Conservation (phyloP, 2,329 filamentous ascomycete genomes). For the Colletotrichum spaethianum region DNA sequence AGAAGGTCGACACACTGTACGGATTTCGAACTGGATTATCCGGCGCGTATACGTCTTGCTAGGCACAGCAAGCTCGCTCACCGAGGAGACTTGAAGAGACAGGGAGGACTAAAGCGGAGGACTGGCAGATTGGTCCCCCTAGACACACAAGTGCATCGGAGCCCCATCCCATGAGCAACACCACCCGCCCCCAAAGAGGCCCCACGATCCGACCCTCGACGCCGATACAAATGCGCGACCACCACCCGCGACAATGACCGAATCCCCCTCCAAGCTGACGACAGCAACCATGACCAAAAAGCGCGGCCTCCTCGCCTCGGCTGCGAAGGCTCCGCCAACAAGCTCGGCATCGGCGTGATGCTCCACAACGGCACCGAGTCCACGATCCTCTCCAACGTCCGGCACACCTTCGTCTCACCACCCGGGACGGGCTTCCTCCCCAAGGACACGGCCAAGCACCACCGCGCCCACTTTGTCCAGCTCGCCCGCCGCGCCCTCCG, state of each 20-base stretch:
- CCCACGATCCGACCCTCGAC: constrained; percentile 32
- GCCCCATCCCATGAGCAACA: constrained; percentile 33
- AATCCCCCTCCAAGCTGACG: constrained; percentile 38
- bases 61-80: not conserved
- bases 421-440: constrained; percentile 95
- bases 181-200: constrained; percentile 24
- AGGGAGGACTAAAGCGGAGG: not conserved
- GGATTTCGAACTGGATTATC: not conserved
- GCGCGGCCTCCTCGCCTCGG: constrained; percentile 67
- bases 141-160: not conserved
- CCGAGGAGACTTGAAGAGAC: not conserved
- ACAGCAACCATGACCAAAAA: constrained; percentile 48
- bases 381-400: constrained; percentile 89
- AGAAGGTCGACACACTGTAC: not conserved
- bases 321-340: constrained; percentile 95
- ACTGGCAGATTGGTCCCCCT: not conserved
- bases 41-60: not conserved
- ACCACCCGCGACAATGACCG: not conserved
- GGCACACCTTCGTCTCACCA: constrained; percentile 93
- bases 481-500: constrained; percentile 85
- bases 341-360: constrained; percentile 94
- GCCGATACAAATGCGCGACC: not conserved
- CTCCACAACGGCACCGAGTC: constrained; percentile 75
- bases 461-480: constrained; percentile 86
- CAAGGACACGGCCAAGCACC: constrained; percentile 95